These are phyloP conservation scores for Arthrobotrys pseudoclavata DNA, from an alignment of 2,329 filamentous ascomycete genomes.

Conservation along the genomic window DNA sequence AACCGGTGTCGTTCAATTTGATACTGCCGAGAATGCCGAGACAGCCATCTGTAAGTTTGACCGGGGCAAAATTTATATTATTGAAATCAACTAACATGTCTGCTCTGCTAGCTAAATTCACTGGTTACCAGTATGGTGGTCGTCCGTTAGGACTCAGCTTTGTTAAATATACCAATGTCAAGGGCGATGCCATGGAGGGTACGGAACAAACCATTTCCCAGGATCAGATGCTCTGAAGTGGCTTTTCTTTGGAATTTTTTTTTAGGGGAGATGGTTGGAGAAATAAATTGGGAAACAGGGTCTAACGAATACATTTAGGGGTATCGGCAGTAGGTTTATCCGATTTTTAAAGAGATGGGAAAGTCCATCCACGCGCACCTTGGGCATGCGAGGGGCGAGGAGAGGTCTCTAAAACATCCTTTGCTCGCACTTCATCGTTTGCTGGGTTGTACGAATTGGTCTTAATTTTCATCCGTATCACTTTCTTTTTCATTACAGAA, in stretches of 20 bases:
- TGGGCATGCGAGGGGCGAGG: neutral
- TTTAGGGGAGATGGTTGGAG: conserved; percentile 1
- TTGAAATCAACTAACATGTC: conserved; percentile 62
- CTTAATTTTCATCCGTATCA: neutral
- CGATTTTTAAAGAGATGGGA: conserved; percentile 42
- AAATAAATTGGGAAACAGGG: conserved; percentile 32
- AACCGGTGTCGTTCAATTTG: conserved; percentile 96
- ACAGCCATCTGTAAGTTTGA: conserved; percentile 79
- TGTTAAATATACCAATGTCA: conserved; percentile 87
- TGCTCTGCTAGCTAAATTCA: conserved; percentile 80
- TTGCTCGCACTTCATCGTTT: neutral
- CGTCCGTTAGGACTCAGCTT: conserved; percentile 92
- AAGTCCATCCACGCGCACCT: neutral
- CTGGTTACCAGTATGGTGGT: conserved; percentile 95
- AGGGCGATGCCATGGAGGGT: conserved; percentile 84
- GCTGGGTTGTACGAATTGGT: neutral
- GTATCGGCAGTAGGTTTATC: conserved; percentile 1
- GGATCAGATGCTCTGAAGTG: conserved; percentile 91
- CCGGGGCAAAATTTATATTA: neutral
- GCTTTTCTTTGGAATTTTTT: conserved; percentile 26
- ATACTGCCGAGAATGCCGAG: conserved; percentile 83
- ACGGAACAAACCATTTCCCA: conserved; percentile 86
- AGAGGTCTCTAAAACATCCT: neutral
- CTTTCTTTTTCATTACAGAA: conserved; percentile 36
- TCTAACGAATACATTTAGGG: conserved; percentile 54